Conservation (phyloP, 1,139 yeast species). For the Suhomyces wounanorum region DNA sequence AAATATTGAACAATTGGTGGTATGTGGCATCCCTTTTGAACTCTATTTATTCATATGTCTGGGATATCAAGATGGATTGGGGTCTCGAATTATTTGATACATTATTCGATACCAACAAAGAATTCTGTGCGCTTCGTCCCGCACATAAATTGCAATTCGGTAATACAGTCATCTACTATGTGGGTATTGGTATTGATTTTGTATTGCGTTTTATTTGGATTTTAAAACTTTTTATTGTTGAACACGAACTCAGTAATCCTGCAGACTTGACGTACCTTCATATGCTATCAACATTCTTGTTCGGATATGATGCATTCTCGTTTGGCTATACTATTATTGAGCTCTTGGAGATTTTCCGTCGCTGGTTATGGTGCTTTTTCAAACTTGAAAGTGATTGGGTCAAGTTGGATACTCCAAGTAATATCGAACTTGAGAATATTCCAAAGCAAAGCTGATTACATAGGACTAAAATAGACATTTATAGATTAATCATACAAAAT, state of each 20-base stretch:
- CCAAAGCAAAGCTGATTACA: conserved; percentile 11
- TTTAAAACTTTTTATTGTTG: conserved; percentile 45
- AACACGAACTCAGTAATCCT: conserved; percentile 23
- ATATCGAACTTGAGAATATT: conserved; percentile 17
- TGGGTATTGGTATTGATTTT: conserved; percentile 56
- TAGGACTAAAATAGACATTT: not conserved
- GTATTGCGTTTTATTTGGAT: conserved; percentile 76
- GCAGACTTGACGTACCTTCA: conserved; percentile 18
- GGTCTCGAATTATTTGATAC: conserved; percentile 57
- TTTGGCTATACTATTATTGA: conserved; percentile 67
- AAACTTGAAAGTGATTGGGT: conserved; percentile 78
- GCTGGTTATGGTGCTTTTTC: conserved; percentile 89
- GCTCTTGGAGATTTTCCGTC: conserved; percentile 69
- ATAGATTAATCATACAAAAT: conserved; percentile 7
- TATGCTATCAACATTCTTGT: conserved; percentile 29
- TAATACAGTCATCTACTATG: conserved; percentile 31
- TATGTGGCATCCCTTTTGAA: conserved; percentile 56
- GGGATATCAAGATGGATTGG: conserved; percentile 96
- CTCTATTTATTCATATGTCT: conserved; percentile 74
- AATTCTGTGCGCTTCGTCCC: conserved; percentile 6
- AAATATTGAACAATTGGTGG: conserved; percentile 46
- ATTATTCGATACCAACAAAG: conserved; percentile 17
- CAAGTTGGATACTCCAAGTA: conserved; percentile 27
- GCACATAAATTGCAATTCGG: conserved; percentile 4
- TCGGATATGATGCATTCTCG: conserved; percentile 51